Base-by-base conservation (phyloP, 306 rosid genomes). In the Quercus gilva region DNA sequence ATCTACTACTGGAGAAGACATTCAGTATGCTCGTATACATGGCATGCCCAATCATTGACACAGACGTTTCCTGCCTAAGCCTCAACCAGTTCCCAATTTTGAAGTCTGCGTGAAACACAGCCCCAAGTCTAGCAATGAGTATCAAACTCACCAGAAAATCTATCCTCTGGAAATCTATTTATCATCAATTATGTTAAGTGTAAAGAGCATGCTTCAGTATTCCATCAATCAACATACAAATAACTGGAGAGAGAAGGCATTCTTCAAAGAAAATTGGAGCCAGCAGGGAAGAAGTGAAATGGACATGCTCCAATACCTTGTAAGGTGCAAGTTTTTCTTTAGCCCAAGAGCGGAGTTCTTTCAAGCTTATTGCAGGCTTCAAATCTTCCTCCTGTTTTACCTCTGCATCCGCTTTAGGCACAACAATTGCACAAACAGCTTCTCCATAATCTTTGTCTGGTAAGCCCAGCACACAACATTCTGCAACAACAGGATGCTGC, bases 401-500 rank as follows among this genome's bases (percentile, higher is more conserved):
- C 74, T 90, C 88, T 65, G 81, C 68, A 55, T 80, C 87, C 0
- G 61, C 83, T 6, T 86, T 81, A 41, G 91, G 87, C 78, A 91
- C 96, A 71, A 95, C 74, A 81, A 95, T 86, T 76, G 93, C 98
- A 79, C 88, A 81, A 8, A 95, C 94, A 78, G 84, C 81, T 89
- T 95, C 99, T 72, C 98, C 98, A 43, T 92, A 91, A 79, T 88
- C 92, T 73, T 84, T 85, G 88, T 95, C 96, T 0, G 92, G 94
- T 83, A 95, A 79, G 56, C 99, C 99, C 86, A 95, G 78, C 70
- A 95, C 96, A 77, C 98, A 91, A 81, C 99, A 95, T 80, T 95
- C 98, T 75, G 84, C 80, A 69, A 95, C 85, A 41, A 82, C 71
- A n/a, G 94, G 92, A 84, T 90, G 92, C 99, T 92, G 85, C 85